Conservation (phyloP, 495 filamentous ascomycete genomes). For the Penicillium desertorum region DNA sequence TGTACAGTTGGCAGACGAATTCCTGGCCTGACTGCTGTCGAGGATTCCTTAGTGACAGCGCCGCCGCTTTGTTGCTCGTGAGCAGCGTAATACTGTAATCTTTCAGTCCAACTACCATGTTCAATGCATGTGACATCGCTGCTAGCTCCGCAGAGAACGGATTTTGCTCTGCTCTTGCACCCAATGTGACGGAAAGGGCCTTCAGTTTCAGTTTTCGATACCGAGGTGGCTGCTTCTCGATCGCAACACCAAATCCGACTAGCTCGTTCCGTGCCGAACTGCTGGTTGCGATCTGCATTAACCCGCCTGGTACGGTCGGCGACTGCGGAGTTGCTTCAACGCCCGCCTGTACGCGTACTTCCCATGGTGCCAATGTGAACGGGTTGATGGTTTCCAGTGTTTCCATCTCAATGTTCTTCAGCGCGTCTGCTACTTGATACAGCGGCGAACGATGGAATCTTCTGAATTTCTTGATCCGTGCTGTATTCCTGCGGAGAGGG, state of each 20-base stretch:
- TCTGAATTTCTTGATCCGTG: too few species aligned
- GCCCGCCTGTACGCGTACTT: too few species aligned
- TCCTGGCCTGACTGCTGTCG: too few species aligned
- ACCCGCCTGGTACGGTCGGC: not conserved
- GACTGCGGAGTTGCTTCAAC: too few species aligned
- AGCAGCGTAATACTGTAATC: constrained; percentile 1
- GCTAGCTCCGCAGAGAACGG: constrained; percentile 1
- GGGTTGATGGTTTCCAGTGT: too few species aligned
- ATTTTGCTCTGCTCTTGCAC: not conserved
- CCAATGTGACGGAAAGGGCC: not conserved
- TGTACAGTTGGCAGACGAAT: constrained; percentile 17
- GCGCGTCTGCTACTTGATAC: too few species aligned
- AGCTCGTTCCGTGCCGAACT: constrained; percentile 8
- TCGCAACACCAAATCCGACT: constrained; percentile 5
- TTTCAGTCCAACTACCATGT: not conserved
- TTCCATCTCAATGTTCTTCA: too few species aligned
- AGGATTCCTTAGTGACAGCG: not conserved
- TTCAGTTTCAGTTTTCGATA: constrained; percentile 3
- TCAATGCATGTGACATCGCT: not conserved
- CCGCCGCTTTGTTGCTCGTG: constrained; percentile 3
- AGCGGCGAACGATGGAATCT: too few species aligned
- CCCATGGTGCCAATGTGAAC: too few species aligned
- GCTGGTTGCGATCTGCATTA: constrained; percentile 2
- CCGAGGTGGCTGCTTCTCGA: constrained; percentile 3
- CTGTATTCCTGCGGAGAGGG: too few species aligned